A percentile compares a stretch with the other conserved stretches of the same genome.
Evolutionary conservation across 768 basidiomycete species (phyloP).

Genomic region (Boletus tomentosulus): DNA sequence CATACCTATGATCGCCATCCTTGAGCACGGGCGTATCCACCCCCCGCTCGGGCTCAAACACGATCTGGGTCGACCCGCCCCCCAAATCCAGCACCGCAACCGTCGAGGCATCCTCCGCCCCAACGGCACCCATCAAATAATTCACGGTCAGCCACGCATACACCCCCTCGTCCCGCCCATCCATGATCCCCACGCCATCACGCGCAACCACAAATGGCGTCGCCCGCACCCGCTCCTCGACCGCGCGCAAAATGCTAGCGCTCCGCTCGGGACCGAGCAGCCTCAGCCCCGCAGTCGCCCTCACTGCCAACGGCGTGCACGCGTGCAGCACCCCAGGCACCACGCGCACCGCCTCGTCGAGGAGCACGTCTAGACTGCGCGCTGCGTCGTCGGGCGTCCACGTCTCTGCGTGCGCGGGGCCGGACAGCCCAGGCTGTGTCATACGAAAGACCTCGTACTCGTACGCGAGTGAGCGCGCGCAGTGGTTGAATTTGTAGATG

Average conservation of each 20-base stretch:
- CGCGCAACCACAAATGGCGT: conserved; percentile 71
- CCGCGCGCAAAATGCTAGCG: conserved; percentile 69
- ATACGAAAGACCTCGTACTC: conserved; percentile 93
- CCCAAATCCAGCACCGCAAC: conserved; percentile 95
- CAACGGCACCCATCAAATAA: conserved; percentile 78
- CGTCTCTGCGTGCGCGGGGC: conserved; percentile 34
- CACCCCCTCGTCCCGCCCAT: conserved; percentile 95
- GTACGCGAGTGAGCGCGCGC: conserved; percentile 65
- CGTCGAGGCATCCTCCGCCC: conserved; percentile 41
- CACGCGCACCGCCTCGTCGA: conserved; percentile 74
- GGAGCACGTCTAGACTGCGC: conserved; percentile 66
- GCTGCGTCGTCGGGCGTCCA: conserved; percentile 65
- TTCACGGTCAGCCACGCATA: conserved; percentile 99
- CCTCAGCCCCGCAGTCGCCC: conserved; percentile 88
- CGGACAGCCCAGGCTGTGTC: conserved; percentile 75
- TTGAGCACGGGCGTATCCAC: conserved; percentile 39
- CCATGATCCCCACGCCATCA: conserved; percentile 84
- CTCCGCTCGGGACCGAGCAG: conserved; percentile 61
- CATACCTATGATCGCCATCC: conserved; percentile 92
- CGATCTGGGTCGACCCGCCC: conserved; percentile 96
- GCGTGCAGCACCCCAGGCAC: conserved; percentile 59
- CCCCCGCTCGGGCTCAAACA: conserved; percentile 80
- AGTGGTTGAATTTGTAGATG: conserved; percentile 97
- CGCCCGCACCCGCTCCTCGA: conserved; percentile 51
- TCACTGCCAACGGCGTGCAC: conserved; percentile 88